These are phyloP conservation scores for Taphrina sp. DNA, from an alignment of 1,139 yeast species.

Conservation along the genomic window DNA sequence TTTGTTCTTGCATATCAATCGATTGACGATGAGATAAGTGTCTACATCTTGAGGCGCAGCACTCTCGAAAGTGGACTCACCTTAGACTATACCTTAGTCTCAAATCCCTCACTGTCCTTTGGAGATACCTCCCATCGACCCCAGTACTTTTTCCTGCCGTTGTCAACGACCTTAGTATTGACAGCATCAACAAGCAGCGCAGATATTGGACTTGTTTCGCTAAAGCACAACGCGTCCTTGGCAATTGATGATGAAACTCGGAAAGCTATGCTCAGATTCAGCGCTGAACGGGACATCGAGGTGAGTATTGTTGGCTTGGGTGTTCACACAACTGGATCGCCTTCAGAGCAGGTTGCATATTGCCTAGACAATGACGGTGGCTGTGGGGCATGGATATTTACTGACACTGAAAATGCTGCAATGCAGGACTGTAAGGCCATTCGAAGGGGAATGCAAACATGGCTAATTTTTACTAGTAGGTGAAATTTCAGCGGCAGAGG, in stretches of 20 bases:
- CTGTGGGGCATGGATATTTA: constrained; percentile 6
- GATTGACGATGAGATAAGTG: constrained; percentile 10
- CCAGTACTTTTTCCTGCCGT: neutral
- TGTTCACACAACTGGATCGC: neutral
- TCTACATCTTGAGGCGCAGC: constrained; percentile 16
- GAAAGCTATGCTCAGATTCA: constrained; percentile 8
- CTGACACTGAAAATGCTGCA: constrained; percentile 9
- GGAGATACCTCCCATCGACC: constrained; percentile 29
- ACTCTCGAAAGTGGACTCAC: neutral
- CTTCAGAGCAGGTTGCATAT: constrained; percentile 3
- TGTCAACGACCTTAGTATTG: constrained; percentile 18
- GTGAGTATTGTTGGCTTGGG: constrained; percentile 18
- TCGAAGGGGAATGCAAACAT: too few species aligned
- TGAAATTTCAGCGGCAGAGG: too few species aligned
- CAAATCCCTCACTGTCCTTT: constrained; percentile 20
- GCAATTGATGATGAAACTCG: constrained; percentile 1
- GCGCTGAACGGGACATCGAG: constrained; percentile 13
- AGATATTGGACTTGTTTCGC: constrained; percentile 15
- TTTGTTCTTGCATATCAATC: constrained; percentile 42
- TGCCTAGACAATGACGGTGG: constrained; percentile 26
- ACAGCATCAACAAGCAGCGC: constrained; percentile 19
- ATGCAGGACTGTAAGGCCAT: too few species aligned
- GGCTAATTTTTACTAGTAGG: too few species aligned
- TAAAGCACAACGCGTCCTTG: constrained; percentile 7
- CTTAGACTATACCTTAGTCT: constrained; percentile 3